Conservation (phyloP, 495 filamentous ascomycete genomes). For the Elasticomyces elasticus region DNA sequence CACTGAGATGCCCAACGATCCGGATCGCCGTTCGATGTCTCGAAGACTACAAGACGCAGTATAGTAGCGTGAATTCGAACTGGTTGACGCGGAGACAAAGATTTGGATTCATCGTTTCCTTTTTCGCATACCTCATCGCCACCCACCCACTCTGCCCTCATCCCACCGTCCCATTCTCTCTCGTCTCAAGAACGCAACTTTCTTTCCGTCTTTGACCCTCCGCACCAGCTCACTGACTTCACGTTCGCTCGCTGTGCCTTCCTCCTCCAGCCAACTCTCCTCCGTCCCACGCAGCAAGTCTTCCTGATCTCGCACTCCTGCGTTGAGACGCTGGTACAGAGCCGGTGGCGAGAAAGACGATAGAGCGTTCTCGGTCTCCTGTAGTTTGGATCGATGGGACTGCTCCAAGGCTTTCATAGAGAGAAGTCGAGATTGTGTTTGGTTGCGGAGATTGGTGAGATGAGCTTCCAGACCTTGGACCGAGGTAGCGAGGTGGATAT, state of each 20-base stretch:
- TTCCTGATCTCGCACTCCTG: constrained; percentile 71
- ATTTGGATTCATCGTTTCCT: too few relatives aligned
- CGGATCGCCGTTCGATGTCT: too few relatives aligned
- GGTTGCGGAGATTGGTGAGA: constrained; percentile 51
- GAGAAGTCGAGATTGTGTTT: constrained; percentile 70
- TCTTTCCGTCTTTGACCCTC: constrained; percentile 65
- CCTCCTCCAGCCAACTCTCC: constrained; percentile 58
- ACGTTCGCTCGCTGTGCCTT: constrained; percentile 50
- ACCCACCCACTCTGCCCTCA: constrained; percentile 85
- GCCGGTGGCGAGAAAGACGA: constrained; percentile 74
- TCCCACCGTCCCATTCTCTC: constrained; percentile 89
- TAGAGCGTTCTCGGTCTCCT: constrained; percentile 75
- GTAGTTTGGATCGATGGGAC: constrained; percentile 81
- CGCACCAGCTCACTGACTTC: constrained; percentile 77
- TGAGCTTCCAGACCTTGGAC: constrained; percentile 48
- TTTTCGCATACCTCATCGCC: too few relatives aligned
- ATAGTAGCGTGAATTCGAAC: not conserved
- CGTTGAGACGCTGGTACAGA: constrained; percentile 68
- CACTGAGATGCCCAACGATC: too few relatives aligned
- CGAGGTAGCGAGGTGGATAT: constrained; percentile 55
- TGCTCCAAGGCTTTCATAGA: constrained; percentile 75
- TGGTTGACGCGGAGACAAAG: too few relatives aligned
- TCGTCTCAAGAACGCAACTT: constrained; percentile 60
- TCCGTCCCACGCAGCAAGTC: constrained; percentile 70
- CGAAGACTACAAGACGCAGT: too few relatives aligned